Percentiles rank a stretch among this genome's conserved stretches.
phyloP scores from a whole-genome alignment of 73 alveolate genomes.

The Tetrahymena elliotti region DNA sequence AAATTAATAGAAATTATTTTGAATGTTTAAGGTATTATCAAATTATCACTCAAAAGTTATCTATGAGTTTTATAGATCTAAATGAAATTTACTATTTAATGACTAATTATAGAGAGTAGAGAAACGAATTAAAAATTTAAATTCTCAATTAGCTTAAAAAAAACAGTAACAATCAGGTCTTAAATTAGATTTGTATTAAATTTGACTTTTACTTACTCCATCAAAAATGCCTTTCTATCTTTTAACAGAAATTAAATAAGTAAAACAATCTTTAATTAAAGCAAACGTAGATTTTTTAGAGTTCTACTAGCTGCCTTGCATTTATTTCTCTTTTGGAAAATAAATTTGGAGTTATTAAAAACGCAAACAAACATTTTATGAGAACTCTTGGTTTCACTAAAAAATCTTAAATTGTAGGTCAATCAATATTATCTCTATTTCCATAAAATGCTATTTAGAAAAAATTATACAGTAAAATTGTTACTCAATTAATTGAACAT shows the following conservation, averaged over 20 bases:
- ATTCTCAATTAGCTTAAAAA: neutral
- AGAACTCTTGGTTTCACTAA: neutral
- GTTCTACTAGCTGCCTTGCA: neutral
- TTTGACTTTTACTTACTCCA: neutral
- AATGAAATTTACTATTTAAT: neutral
- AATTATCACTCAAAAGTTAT: neutral
- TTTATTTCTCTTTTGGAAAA: neutral
- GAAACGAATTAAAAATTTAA: neutral
- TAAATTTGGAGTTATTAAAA: neutral
- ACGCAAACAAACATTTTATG: neutral
- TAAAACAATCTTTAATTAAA: neutral
- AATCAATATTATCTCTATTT: neutral
- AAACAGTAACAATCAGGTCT: neutral
- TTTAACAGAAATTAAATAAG: neutral
- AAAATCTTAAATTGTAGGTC: neutral
- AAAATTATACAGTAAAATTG: neutral
- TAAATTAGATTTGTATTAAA: neutral
- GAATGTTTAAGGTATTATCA: neutral
- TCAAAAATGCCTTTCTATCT: neutral
- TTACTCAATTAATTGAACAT: neutral
- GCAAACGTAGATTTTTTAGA: neutral
- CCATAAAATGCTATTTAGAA: neutral
- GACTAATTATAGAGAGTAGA: neutral
- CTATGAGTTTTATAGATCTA: neutral
- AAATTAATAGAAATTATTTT: neutral